These are phyloP conservation scores for Fusarium kyushuense DNA, from an alignment of 2,329 filamentous ascomycete species.

Conservation along the genomic window DNA sequence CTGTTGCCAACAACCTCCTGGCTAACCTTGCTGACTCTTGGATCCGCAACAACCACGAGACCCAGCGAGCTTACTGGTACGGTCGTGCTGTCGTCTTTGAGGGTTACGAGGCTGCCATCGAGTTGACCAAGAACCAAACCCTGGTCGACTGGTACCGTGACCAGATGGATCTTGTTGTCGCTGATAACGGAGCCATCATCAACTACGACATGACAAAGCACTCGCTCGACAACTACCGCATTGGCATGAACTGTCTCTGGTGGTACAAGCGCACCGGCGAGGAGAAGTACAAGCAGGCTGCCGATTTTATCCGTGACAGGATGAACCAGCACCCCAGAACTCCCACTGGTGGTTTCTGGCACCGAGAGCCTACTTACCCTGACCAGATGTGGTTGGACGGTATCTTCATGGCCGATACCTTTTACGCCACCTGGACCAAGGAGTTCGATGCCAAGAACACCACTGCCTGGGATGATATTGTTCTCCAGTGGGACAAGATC, in stretches of 20 bases:
- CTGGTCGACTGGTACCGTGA: constrained; percentile 59
- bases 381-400: constrained; percentile 66
- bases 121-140: constrained; percentile 56
- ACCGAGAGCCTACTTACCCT: constrained; percentile 58
- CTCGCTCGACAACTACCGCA: constrained; percentile 65
- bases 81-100: constrained; percentile 39
- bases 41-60: constrained; percentile 41
- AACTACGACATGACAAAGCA: constrained; percentile 61
- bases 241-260: constrained; percentile 64
- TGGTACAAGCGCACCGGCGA: constrained; percentile 61
- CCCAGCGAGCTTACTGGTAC: constrained; percentile 41
- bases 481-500: constrained; percentile 60
- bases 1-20: constrained; percentile 29
- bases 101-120: constrained; percentile 49
- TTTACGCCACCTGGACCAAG: constrained; percentile 57
- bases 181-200: constrained; percentile 56
- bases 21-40: constrained; percentile 37
- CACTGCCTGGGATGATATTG: constrained; percentile 59
- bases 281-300: constrained; percentile 62
- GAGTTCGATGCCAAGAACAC: constrained; percentile 54
- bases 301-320: constrained; percentile 59
- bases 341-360: constrained; percentile 66
- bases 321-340: constrained; percentile 64
- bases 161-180: constrained; percentile 60
- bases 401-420: constrained; percentile 62